Evolutionary conservation across 2,329 filamentous ascomycete genomes (phyloP).

Genomic region (Ophiostoma populinum): DNA sequence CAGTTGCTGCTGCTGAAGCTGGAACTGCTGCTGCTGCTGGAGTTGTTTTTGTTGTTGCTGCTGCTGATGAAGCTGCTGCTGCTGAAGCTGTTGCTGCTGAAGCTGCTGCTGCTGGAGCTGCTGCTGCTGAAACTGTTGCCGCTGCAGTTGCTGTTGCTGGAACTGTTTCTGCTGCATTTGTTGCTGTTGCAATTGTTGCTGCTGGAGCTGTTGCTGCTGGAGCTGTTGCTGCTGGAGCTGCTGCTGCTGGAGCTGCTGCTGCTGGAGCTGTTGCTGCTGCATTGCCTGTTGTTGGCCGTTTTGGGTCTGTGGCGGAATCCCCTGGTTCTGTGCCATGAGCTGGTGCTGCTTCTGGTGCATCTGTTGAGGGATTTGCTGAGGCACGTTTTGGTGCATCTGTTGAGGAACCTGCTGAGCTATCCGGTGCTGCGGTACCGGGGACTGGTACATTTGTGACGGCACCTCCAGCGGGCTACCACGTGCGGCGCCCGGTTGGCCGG

Average conservation of each 20-base stretch:
- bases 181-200: background rate
- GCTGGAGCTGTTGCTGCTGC: background rate
- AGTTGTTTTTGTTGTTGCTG: background rate
- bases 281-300: background rate
- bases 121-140: background rate
- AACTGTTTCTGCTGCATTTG: constrained; percentile 1
- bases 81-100: background rate
- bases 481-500: background rate
- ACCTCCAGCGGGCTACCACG: no score
- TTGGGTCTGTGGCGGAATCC: constrained; percentile 2
- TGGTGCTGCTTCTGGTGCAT: background rate
- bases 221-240: background rate
- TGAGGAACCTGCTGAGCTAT: no score
- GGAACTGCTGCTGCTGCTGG: constrained; percentile 1
- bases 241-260: constrained; percentile 3
- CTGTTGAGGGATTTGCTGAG: no score
- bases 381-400: no score
- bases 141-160: constrained; percentile 2
- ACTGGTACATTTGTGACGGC: no score
- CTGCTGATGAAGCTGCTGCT: background rate
- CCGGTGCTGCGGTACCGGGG: no score
- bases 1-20: background rate
- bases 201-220: background rate
- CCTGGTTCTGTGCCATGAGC: background rate
- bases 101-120: constrained; percentile 2